Evolutionary conservation across 306 rosid species (phyloP), one percentile per base, ranked within the genome.

Genomic region (Cucurbita maxima): DNA sequence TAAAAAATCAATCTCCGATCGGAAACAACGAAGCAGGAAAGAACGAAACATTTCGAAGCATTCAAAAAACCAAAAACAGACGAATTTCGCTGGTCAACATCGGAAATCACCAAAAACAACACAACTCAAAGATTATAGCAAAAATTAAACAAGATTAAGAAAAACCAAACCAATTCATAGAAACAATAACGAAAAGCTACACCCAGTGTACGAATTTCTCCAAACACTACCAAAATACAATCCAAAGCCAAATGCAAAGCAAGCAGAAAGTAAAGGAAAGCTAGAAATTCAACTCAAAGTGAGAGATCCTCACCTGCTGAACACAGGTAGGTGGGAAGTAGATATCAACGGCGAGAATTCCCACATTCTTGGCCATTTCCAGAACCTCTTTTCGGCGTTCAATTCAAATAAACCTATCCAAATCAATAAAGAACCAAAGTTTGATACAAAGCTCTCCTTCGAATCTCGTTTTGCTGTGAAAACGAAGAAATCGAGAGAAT

Each of bases 271-370:
- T 14, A n/a, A 4, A 13, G 22, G 7, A 5, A 72, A 51, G 47
- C 2, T 13, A 18, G 34, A 37, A 47, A 10, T 0, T 3, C 13
- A 51, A 25, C 1, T 25, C 0, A 51, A 51, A 59, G 14, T 16
- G 48, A 14, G 79, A 72, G 81, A 75, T 69, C 74, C 47, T 79
- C 53, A 93, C 99, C 97, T 95, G 99, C 57, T 85, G 91, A 80
- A 91, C 82, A 76, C 83, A 91, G 34, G 86, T 75, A 14, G 92
- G 91, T 76, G 99, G 99, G 84, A 95, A 95, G 81, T 91, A 91
- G 86, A 95, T 89, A 75, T 95, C 97, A 62, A 88, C 40, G 70
- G 97, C 99, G 87, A 95, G 92, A 81, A 95, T 88, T 34, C 99
- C 99, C 14, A 89, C 99, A 75, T 89, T 87, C 77, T 88, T 85